Evolutionary conservation across 176 grass and related monocot species (phyloP).

Genomic region (Carex myosuroides): DNA sequence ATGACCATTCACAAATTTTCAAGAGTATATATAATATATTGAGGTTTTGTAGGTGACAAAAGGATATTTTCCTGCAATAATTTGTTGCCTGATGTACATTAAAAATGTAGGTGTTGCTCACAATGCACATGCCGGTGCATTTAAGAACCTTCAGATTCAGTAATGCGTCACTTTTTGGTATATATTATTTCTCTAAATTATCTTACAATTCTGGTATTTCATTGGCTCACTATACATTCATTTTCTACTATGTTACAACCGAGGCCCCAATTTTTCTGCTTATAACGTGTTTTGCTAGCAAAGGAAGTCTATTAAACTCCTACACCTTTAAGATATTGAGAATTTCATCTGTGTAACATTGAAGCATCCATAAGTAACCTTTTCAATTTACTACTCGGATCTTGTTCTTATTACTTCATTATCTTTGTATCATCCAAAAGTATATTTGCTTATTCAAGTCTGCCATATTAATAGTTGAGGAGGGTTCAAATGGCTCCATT

Average conservation of each 20-base stretch:
- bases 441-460: neutral
- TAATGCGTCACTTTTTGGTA: conserved; percentile 70
- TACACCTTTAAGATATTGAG: neutral
- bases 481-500: too few relatives aligned
- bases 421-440: conserved; percentile 1
- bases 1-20: neutral
- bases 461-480: neutral
- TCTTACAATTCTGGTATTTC: neutral
- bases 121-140: conserved; percentile 63
- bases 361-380: neutral
- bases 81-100: conserved; percentile 20
- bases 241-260: neutral
- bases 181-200: neutral
- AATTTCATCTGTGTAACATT: neutral
- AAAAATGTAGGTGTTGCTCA: conserved; percentile 58
- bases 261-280: neutral
- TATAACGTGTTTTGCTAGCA: neutral
- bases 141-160: conserved; percentile 64
- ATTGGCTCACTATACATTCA: neutral
- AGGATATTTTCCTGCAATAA: neutral
- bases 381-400: neutral
- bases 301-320: neutral
- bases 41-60: neutral
- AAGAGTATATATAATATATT: neutral
- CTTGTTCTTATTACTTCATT: neutral